Evolutionary conservation across 108 stramenopile genomes (phyloP).

Genomic region (Cyclostephanos invisitatus): DNA sequence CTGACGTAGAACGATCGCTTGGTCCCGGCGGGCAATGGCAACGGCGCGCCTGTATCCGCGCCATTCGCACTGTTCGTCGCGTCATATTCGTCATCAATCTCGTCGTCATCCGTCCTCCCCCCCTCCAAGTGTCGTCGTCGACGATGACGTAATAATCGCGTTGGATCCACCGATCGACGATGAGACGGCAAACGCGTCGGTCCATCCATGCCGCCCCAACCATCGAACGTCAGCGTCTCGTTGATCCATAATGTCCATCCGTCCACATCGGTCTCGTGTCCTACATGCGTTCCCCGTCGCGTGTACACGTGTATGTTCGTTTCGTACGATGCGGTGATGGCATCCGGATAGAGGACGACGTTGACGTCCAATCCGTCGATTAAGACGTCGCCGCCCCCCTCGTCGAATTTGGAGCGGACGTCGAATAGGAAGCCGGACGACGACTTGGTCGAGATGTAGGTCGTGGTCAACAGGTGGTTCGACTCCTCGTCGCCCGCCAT

Average conservation of each 20-base stretch:
- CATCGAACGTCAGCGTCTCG: background rate
- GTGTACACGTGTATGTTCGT: background rate
- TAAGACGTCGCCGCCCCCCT: background rate
- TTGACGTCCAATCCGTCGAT: background rate
- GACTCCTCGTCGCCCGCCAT: too few relatives aligned
- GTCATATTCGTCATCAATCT: background rate
- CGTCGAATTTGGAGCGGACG: background rate
- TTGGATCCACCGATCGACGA: too few relatives aligned
- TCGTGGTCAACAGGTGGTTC: background rate
- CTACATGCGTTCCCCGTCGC: background rate
- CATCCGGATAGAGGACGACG: background rate
- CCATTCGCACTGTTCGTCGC: too few relatives aligned
- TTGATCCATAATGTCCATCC: background rate
- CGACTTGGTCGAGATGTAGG: background rate
- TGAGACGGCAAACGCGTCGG: background rate
- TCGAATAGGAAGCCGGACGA: conserved; percentile 3
- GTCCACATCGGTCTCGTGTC: background rate
- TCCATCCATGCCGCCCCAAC: background rate
- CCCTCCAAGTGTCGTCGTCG: background rate
- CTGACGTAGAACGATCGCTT: background rate
- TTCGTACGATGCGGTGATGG: too few relatives aligned
- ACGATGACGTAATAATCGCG: too few relatives aligned
- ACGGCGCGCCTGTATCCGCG: background rate
- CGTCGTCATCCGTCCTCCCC: background rate
- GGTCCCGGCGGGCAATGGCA: background rate